Percentiles rank a stretch among this genome's conserved stretches.
These are phyloP conservation scores for Neurospora sp. DNA, from an alignment of 495 filamentous ascomycete genomes.

Conservation along the genomic window DNA sequence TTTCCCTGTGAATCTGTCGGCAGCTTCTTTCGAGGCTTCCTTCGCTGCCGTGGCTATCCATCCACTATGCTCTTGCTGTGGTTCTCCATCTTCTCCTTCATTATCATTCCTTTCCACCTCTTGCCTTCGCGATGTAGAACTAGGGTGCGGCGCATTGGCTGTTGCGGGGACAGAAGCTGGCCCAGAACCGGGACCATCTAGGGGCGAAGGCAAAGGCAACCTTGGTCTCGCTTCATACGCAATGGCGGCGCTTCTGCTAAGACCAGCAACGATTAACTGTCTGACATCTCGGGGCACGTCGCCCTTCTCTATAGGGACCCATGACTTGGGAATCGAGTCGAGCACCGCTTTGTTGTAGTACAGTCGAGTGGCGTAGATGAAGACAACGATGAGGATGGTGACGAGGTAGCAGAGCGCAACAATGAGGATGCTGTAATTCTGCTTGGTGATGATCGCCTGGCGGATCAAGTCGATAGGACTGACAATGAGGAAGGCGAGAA, in stretches of 20 bases:
- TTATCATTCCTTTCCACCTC: neutral
- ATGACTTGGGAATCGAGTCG: conserved; percentile 70
- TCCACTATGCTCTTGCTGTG: neutral
- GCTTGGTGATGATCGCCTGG: conserved; percentile 53
- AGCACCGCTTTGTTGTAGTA: conserved; percentile 75
- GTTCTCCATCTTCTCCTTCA: neutral
- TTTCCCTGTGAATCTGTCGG: neutral
- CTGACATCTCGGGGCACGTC: conserved; percentile 62
- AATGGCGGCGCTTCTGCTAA: conserved; percentile 68
- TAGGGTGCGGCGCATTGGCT: neutral
- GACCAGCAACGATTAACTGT: conserved; percentile 58
- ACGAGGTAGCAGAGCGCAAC: conserved; percentile 69
- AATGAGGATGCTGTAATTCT: conserved; percentile 75
- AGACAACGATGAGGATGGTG: conserved; percentile 56
- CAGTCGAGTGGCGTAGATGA: conserved; percentile 81
- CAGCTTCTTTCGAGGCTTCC: neutral
- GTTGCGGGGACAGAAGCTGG: neutral
- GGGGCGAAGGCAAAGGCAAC: conserved; percentile 22
- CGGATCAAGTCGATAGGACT: conserved; percentile 77
- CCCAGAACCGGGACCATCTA: neutral
- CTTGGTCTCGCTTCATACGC: conserved; percentile 70
- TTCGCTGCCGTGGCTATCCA: neutral
- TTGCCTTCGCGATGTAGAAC: neutral
- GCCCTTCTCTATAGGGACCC: conserved; percentile 72
- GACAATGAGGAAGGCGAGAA: conserved; percentile 62